phyloP scores from a whole-genome alignment of 768 basidiomycete species.

The Tulasnella sp. region DNA sequence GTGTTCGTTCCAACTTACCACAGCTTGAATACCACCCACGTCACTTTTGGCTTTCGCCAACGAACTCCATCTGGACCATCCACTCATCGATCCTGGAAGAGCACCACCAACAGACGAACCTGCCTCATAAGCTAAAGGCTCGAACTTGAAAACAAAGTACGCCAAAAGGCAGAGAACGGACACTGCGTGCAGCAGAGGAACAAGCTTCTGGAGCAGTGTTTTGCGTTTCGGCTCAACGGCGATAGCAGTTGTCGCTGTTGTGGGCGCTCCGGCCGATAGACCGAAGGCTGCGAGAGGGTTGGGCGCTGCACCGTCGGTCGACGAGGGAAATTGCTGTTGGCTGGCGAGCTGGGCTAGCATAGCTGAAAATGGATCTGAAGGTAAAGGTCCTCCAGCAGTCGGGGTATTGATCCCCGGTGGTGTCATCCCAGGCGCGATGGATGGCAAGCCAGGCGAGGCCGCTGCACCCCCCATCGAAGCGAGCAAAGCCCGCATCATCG shows the following conservation, averaged over 20 bases:
- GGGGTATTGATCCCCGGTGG: conserved; percentile 8
- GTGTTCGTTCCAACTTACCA: conserved; percentile 41
- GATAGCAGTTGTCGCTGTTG: conserved; percentile 2
- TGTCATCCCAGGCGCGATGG: conserved; percentile 6
- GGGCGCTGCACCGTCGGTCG: conserved; percentile 18
- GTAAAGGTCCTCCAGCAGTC: conserved; percentile 14
- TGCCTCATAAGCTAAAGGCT: conserved; percentile 42
- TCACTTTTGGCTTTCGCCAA: conserved; percentile 33
- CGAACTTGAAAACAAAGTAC: conserved; percentile 59
- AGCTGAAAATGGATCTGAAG: conserved; percentile 30
- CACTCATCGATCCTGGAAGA: background rate
- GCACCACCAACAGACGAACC: background rate
- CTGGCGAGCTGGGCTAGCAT: conserved; percentile 30
- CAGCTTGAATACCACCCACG: conserved; percentile 45
- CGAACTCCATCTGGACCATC: conserved; percentile 59
- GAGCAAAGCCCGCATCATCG: conserved; percentile 61
- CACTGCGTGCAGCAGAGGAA: conserved; percentile 59
- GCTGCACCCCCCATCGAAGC: conserved; percentile 21
- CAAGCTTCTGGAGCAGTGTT: conserved; percentile 43
- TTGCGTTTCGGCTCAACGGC: conserved; percentile 30
- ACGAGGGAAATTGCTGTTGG: background rate
- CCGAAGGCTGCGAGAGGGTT: conserved; percentile 5
- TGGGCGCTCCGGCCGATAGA: conserved; percentile 2
- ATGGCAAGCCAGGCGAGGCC: background rate
- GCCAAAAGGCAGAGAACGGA: conserved; percentile 57